Evolutionary conservation across 805 yeast genomes (phyloP), one percentile per base, ranked within the genome.

Genomic region (Candida ovalis): DNA sequence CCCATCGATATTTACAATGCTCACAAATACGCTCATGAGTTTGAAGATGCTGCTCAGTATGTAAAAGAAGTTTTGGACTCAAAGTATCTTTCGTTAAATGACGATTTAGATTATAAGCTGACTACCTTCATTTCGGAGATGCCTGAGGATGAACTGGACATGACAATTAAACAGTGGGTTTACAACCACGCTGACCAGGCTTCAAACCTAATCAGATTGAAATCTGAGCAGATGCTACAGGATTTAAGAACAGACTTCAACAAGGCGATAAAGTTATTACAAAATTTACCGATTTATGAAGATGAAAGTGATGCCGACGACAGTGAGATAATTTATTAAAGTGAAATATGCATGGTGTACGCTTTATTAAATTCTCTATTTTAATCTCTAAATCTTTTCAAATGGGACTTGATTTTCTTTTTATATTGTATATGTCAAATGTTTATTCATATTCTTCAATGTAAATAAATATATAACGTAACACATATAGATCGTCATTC

Each of bases 91-190:
- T 58, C 68, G 13, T 44, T 83, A 17, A 73, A 76, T 53, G 80
- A 83, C 52, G 95, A 86, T 59, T 61, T 71, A 37, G 88, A 83
- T 49, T 90, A 92, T 1, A 76, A 76, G 25, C 64, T 86, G 21
- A 78, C 87, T 0, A 71, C 72, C 43, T 86, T 86, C 57, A 79
- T 85, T 6, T 73, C 81, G 1, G 80, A 80, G 39, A 81, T 86
- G 80, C 91, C 92, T 0, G 80, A 76, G 27, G 77, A 77, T 23
- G 90, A 86, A 58, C 70, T 86, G 55, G 72, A 77, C 12, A 80
- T 84, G 84, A 78, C 86, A 0, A 76, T 88, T n/a, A 72, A 74
- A 43, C 78, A 85, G 50, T 89, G 96, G 96, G 66, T 86, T 19
- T 59, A 60, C 27, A 70, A 74, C 53, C 76, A 77, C 56, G 86